A percentile compares a stretch with the other conserved stretches of the same genome.
Conservation (phyloP, 1,284 basidiomycete genomes). For the Wolfiporia cocos region DNA sequence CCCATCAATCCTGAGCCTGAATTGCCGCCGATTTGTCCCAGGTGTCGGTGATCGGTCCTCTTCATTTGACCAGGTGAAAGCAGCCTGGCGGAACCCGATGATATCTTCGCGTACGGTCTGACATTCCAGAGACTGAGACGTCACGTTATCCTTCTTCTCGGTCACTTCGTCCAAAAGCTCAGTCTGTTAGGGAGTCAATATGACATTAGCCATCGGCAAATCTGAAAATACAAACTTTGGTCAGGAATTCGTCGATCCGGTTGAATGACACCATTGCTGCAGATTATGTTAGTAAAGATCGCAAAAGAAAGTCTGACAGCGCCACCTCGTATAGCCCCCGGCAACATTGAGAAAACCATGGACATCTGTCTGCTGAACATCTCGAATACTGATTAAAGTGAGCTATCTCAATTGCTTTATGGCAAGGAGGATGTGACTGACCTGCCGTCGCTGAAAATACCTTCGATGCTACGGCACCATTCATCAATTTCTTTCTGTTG, state of each 20-base stretch:
- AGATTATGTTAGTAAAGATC: constrained; percentile 16
- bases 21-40: constrained; percentile 27
- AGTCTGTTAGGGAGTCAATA: constrained; percentile 27
- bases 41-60: constrained; percentile 22
- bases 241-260: constrained; percentile 41
- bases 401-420: neutral
- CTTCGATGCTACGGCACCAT: constrained; percentile 24
- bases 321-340: constrained; percentile 27
- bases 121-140: constrained; percentile 9
- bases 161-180: constrained; percentile 44
- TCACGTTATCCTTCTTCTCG: constrained; percentile 15
- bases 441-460: constrained; percentile 36
- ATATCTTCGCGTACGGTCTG: constrained; percentile 17
- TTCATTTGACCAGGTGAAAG: constrained; percentile 35
- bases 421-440: constrained; percentile 8
- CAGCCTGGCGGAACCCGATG: constrained; percentile 36
- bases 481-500: constrained; percentile 4
- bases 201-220: constrained; percentile 3
- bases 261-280: constrained; percentile 41
- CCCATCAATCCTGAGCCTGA: constrained; percentile 41
- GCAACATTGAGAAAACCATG: constrained; percentile 26
- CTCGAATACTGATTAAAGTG: constrained; percentile 27
- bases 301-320: constrained; percentile 12
- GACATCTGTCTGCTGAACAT: constrained; percentile 28
- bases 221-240: constrained; percentile 26